Conservation (phyloP, 495 filamentous ascomycete genomes). For the Penicillium crystallinum region DNA sequence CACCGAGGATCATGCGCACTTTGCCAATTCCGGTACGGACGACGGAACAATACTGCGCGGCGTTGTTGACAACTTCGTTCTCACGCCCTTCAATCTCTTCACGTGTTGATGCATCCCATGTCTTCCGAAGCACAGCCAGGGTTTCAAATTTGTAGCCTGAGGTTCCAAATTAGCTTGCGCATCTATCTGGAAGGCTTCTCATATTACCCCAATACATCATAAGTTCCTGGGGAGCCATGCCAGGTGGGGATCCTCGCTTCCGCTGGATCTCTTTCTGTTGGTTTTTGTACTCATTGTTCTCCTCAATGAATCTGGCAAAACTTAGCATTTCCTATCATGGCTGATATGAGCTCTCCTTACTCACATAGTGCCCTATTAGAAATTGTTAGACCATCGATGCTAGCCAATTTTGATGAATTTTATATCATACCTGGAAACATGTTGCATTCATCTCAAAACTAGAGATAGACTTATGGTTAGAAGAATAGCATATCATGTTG, state of each 20-base stretch:
- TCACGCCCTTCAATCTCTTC: slow-evolving; percentile 74
- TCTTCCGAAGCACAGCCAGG: slow-evolving; percentile 63
- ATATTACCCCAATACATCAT: slow-evolving; percentile 60
- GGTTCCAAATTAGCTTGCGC: slow-evolving; percentile 7
- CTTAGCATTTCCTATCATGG: slow-evolving; percentile 4
- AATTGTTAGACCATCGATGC: slow-evolving; percentile 10
- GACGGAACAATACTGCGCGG: slow-evolving; percentile 90
- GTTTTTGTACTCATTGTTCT: slow-evolving; percentile 68
- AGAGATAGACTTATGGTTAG: slow-evolving; percentile 7
- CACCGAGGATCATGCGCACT: slow-evolving; percentile 69
- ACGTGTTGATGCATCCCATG: slow-evolving; percentile 65
- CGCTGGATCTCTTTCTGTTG: slow-evolving; percentile 47
- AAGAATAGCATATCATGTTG: background rate
- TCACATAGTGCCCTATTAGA: slow-evolving; percentile 70
- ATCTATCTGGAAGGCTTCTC: background rate
- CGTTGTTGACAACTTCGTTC: slow-evolving; percentile 69
- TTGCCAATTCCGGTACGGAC: slow-evolving; percentile 81
- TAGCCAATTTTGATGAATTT: background rate
- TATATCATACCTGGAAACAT: slow-evolving; percentile 66
- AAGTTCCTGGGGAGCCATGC: slow-evolving; percentile 56
- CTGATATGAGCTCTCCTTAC: slow-evolving; percentile 15
- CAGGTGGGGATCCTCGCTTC: slow-evolving; percentile 46
- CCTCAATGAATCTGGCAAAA: slow-evolving; percentile 77
- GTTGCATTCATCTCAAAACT: slow-evolving; percentile 98
- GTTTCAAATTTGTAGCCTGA: slow-evolving; percentile 96